Evolutionary conservation across 805 yeast species (phyloP).

Genomic region (Saturnispora diversa): DNA sequence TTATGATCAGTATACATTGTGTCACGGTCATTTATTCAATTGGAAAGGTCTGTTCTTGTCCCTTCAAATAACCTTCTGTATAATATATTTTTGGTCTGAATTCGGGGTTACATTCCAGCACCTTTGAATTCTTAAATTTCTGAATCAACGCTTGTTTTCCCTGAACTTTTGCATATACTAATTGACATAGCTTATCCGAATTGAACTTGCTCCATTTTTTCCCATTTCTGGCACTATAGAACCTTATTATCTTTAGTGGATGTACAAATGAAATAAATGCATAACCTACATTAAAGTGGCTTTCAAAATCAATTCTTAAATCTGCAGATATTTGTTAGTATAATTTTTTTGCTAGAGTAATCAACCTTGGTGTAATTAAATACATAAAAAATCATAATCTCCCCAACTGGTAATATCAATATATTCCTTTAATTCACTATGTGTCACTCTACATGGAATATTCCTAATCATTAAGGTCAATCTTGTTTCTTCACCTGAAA

Average conservation of each 20-base stretch:
- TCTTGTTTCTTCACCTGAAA: constrained; percentile 35
- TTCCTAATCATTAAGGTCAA: constrained; percentile 47
- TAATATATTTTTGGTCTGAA: constrained; percentile 42
- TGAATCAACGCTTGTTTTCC: constrained; percentile 38
- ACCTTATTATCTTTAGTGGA: constrained; percentile 37
- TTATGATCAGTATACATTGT: neutral
- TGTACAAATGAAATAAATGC: constrained; percentile 43
- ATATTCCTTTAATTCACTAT: constrained; percentile 37
- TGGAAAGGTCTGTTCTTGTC: constrained; percentile 37
- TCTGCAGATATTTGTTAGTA: constrained; percentile 21
- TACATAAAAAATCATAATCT: constrained; percentile 34
- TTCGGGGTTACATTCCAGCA: constrained; percentile 37
- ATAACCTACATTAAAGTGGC: constrained; percentile 48
- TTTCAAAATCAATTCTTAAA: constrained; percentile 44
- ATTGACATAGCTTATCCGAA: constrained; percentile 43
- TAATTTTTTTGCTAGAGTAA: no score
- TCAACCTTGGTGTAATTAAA: no score
- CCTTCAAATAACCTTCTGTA: constrained; percentile 36
- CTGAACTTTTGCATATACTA: constrained; percentile 46
- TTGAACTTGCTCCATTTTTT: constrained; percentile 40
- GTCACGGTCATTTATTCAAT: constrained; percentile 9
- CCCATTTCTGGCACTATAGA: constrained; percentile 39
- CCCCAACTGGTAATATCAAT: constrained; percentile 38
- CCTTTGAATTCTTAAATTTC: constrained; percentile 42
- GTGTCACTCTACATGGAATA: constrained; percentile 45